These are phyloP conservation scores for Thielaviopsis populi DNA, from an alignment of 2,329 filamentous ascomycete species.

Conservation along the genomic window DNA sequence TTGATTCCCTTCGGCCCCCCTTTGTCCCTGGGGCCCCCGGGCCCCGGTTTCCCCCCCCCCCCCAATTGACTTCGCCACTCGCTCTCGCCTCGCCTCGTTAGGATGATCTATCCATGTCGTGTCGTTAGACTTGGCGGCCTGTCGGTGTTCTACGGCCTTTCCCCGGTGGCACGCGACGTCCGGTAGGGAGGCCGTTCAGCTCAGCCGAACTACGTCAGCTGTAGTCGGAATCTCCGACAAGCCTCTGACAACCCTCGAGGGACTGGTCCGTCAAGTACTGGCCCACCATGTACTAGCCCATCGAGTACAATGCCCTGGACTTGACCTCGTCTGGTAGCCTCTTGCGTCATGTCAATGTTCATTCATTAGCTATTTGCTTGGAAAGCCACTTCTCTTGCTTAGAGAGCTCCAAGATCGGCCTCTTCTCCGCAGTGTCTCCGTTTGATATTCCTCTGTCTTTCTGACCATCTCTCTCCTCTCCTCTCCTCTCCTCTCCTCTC, in stretches of 20 bases:
- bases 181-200: neutral
- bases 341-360: slow-evolving; percentile 4
- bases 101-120: neutral
- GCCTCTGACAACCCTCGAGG: neutral
- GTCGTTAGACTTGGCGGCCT: neutral
- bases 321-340: neutral
- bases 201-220: neutral
- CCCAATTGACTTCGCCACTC: neutral
- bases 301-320: neutral
- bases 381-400: neutral
- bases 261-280: neutral
- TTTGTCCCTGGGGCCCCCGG: neutral
- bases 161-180: neutral
- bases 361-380: slow-evolving; percentile 6
- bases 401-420: neutral
- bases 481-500: neutral
- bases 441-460: no score
- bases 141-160: neutral
- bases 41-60: neutral
- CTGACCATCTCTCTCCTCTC: neutral
- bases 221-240: neutral
- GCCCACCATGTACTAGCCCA: neutral
- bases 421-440: neutral
- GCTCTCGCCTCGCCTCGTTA: neutral
- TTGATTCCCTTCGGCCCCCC: neutral